Evolutionary conservation across 345 rosid species (phyloP), one percentile per base, ranked within the genome.

Genomic region (Boechera retrofracta): DNA sequence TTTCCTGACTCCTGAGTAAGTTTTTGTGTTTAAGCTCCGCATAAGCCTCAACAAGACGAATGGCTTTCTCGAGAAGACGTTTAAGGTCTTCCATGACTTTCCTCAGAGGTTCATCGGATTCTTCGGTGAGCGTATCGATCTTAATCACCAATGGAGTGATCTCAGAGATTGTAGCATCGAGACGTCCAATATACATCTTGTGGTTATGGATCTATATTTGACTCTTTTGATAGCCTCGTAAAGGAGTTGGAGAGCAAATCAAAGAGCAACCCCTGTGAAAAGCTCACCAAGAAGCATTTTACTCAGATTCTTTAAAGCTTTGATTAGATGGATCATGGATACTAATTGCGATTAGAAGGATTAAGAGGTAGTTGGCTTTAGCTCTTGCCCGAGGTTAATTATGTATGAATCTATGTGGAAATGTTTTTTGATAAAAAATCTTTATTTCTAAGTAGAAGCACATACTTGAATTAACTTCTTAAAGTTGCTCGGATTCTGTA

Each of bases 181-280:
- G 80, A 28, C 75, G 70, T 41, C 49, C 64, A 69, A 62, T 29
- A 77, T 77, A 21, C 6, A 59, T 68, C 6, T 68, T 9, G 69
- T 39, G 61, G 62, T 68, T 38, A 9, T 12, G 21, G 75, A 62
- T 61, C 15, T 61, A 33, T 32, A 49, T 53, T 69, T 53, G 7
- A 70, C 71, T 10, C 9, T 76, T 69, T 10, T 15, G 5, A 69
- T 76, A 28, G 3, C 29, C 29, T 28, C 29, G 29, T 28, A 2
- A 28, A 28, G 29, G 29, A 28, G 29, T 28, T 28, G 29, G 29
- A 28, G 70, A 42, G 12, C 7, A 52, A 31, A 0, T 69, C 49
- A 48, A 52, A 69, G 69, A 16, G 21, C 56, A 16, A 48, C 63
- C 35, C 35, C 29, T 28, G 29, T 28, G 29, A 28, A 28, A 28